Conservation (phyloP, 805 yeast genomes). For the baker's yeast (Saccharomyces cerevisiae) region DNA sequence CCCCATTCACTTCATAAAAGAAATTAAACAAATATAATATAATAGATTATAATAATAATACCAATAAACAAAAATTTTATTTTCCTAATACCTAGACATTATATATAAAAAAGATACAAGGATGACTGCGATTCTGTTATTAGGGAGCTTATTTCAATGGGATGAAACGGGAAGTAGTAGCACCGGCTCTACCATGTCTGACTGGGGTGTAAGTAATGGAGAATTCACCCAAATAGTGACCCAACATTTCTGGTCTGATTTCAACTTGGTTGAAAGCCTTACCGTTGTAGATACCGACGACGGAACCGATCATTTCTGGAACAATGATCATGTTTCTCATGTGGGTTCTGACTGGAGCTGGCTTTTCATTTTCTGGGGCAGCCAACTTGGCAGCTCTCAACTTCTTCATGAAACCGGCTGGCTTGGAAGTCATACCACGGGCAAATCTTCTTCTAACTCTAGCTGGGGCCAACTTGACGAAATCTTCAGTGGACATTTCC, state of each 20-base stretch:
- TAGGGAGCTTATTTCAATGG: slow-evolving; percentile 45
- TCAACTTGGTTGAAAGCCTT: slow-evolving; percentile 98
- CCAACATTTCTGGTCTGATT: slow-evolving; percentile 98
- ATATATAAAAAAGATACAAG: neutral
- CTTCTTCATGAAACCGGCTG: slow-evolving; percentile 93
- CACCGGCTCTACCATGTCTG: slow-evolving; percentile 98
- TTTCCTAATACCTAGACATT: neutral
- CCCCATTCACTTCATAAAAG: neutral
- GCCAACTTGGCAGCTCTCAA: slow-evolving; percentile 94
- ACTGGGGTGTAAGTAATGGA: slow-evolving; percentile 99
- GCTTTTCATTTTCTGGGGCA: slow-evolving; percentile 89
- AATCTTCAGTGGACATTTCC: slow-evolving; percentile 92
- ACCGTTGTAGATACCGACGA: slow-evolving; percentile 99
- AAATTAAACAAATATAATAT: slow-evolving; percentile 5
- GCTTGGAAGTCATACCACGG: slow-evolving; percentile 92
- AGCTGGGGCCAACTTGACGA: slow-evolving; percentile 92
- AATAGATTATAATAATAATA: neutral
- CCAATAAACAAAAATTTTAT: neutral
- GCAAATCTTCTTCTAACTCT: slow-evolving; percentile 99
- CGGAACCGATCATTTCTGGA: slow-evolving; percentile 99
- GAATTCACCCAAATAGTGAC: slow-evolving; percentile 99
- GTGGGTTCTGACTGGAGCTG: slow-evolving; percentile 96
- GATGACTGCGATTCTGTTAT: neutral
- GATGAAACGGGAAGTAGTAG: slow-evolving; percentile 69
- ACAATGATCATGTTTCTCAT: slow-evolving; percentile 97